Percentiles rank a stretch among this genome's conserved stretches.
phyloP scores from a whole-genome alignment of 164 flowering plant species.

The Nymphaea colorata region DNA sequence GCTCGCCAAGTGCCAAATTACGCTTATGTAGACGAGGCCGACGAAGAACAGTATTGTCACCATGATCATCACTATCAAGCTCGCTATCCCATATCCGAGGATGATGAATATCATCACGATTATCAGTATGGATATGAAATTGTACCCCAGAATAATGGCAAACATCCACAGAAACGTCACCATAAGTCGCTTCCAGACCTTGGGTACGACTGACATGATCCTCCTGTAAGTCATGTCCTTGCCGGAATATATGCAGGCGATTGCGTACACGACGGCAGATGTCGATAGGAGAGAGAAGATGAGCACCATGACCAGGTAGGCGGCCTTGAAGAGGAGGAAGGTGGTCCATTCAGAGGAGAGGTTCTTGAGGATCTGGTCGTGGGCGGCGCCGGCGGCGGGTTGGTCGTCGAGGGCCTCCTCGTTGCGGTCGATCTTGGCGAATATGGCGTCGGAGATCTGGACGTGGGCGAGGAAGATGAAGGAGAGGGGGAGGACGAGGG shows the following conservation, averaged over 20 bases:
- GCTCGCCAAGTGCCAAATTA: constrained; percentile 29
- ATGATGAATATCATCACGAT: background rate
- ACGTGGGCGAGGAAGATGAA: constrained; percentile 15
- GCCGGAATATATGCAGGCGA: constrained; percentile 29
- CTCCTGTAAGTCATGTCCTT: constrained; percentile 17
- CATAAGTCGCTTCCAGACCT: constrained; percentile 34
- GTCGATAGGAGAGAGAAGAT: constrained; percentile 37
- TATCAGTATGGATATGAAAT: background rate
- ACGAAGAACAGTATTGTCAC: constrained; percentile 8
- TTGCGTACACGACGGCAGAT: constrained; percentile 35
- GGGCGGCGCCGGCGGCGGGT: constrained; percentile 2
- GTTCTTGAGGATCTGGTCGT: constrained; percentile 9
- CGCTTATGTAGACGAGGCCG: constrained; percentile 22
- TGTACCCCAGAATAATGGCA: constrained; percentile 5
- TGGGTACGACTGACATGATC: constrained; percentile 34
- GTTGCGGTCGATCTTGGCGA: constrained; percentile 6
- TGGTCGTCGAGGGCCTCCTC: constrained; percentile 5
- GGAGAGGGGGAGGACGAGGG: constrained; percentile 19
- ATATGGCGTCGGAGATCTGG: constrained; percentile 6
- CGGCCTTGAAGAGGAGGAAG: constrained; percentile 16
- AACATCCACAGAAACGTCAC: constrained; percentile 11
- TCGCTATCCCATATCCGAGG: background rate
- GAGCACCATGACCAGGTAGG: constrained; percentile 20
- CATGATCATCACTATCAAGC: background rate
- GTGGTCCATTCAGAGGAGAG: constrained; percentile 16